A percentile compares a stretch with the other conserved stretches of the same genome.
phyloP scores from a whole-genome alignment of 2,329 filamentous ascomycete species.

The Ophiobolus disseminans region DNA sequence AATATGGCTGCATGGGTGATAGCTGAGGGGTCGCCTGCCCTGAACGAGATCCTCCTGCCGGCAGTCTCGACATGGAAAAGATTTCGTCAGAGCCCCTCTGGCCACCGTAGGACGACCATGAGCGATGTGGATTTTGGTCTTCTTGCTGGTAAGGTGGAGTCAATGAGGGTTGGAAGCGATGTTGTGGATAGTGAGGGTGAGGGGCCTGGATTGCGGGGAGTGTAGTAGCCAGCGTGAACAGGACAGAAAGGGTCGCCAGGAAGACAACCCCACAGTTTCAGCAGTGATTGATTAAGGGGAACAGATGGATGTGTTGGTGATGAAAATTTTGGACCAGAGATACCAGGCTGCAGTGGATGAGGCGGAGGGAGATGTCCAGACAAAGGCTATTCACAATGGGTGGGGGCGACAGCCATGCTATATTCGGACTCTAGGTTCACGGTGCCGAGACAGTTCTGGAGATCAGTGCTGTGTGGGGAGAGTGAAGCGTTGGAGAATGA shows the following conservation, averaged over 20 bases:
- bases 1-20: slow-evolving; percentile 34
- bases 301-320: not conserved
- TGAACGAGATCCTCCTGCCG: slow-evolving; percentile 30
- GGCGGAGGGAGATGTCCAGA: slow-evolving; percentile 13
- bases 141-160: slow-evolving; percentile 43
- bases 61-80: slow-evolving; percentile 37
- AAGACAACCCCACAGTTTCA: slow-evolving; percentile 33
- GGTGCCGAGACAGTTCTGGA: slow-evolving; percentile 13
- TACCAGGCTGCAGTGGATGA: not conserved
- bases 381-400: slow-evolving; percentile 19
- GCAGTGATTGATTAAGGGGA: slow-evolving; percentile 2
- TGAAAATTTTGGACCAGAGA: slow-evolving; percentile 1
- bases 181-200: slow-evolving; percentile 41
- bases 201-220: slow-evolving; percentile 44
- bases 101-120: slow-evolving; percentile 43
- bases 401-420: slow-evolving; percentile 27
- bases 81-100: slow-evolving; percentile 44
- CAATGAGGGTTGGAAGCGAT: slow-evolving; percentile 36
- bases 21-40: slow-evolving; percentile 36
- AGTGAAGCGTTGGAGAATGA: slow-evolving; percentile 19
- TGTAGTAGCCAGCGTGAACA: slow-evolving; percentile 48
- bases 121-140: slow-evolving; percentile 40
- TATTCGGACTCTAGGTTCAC: slow-evolving; percentile 11
- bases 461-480: slow-evolving; percentile 1
- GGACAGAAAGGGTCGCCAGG: slow-evolving; percentile 25